Conservation (phyloP, 2,329 filamentous ascomycete species). For the Cytospora leucostoma region DNA sequence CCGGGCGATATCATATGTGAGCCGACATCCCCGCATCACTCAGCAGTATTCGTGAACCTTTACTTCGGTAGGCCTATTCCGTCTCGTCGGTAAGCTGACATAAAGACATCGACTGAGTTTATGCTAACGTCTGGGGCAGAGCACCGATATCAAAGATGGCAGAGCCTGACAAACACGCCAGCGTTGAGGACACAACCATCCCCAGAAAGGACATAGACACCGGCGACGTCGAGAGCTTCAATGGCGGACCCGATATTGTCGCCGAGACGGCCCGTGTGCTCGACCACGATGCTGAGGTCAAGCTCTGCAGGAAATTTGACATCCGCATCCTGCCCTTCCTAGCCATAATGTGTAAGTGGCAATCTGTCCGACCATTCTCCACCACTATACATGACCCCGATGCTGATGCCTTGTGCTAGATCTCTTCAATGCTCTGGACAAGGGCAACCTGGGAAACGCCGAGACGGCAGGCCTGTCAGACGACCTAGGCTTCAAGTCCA, state of each 20-base stretch:
- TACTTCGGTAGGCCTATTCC: neutral
- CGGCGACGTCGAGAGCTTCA: conserved; percentile 33
- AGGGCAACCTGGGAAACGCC: conserved; percentile 57
- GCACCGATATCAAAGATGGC: conserved; percentile 7
- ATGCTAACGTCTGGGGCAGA: neutral
- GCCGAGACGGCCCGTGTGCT: conserved; percentile 37
- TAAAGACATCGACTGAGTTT: neutral
- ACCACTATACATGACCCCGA: neutral
- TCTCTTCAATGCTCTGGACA: conserved; percentile 51
- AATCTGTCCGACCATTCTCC: neutral
- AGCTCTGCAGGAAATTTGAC: conserved; percentile 49
- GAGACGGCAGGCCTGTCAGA: conserved; percentile 54
- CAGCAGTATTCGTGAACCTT: neutral
- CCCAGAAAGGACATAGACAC: conserved; percentile 14
- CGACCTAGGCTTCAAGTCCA: conserved; percentile 59
- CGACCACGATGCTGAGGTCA: conserved; percentile 44
- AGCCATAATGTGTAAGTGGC: conserved; percentile 44
- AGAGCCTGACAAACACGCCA: conserved; percentile 15
- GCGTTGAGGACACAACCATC: conserved; percentile 18
- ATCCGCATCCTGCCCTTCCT: conserved; percentile 46
- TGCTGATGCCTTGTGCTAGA: conserved; percentile 33
- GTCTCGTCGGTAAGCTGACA: neutral
- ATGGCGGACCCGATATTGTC: conserved; percentile 30
- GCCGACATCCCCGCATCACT: neutral
- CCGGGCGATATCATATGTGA: no score